Evolutionary conservation across 169 alveolate genomes (phyloP), one percentile per base, ranked within the genome.

Genomic region (Hammondia hammondi): DNA sequence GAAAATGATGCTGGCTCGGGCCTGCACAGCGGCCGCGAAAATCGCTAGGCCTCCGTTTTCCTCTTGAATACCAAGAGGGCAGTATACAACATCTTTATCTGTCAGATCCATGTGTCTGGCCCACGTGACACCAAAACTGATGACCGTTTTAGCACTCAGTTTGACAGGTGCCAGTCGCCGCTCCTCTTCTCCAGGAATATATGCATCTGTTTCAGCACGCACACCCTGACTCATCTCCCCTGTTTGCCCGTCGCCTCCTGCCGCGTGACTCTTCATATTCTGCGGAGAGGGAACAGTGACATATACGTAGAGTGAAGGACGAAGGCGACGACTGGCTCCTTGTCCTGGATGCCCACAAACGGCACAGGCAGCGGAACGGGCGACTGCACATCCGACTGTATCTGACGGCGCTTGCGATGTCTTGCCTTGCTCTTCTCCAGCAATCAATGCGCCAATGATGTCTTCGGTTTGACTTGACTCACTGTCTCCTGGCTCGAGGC

Each of bases 91-190:
- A 45, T 82, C 90, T 3, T 46, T 35, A 14, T 12, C 72, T 10
- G 57, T n/a, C 29, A 82, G 70, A 19, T 43, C 37, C 90, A 82
- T 82, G 37, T 46, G 72, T n/a, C 90, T 14, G 45, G 71, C 70
- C 90, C 90, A 82, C 5, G 90, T 35, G 70, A 82, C 35, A 19
- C 90, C 90, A 82, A 82, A 29, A 35, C 72, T 48, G 39, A 82
- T 82, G 6, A 82, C 71, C 45, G 90, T 45, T 46, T 48, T 46
- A 35, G 39, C 52, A 43, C 90, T 82, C 4, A 82, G 90, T 35
- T 29, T 21, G 39, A 45, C 90, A 19, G 90, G 90, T 43, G 12
- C 37, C 70, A 82, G 43, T 9, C 57, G 70, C 71, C 39, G 43
- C 61, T 52, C 61, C 61, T 52, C 61, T 52, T 52, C 61, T 52